Base-by-base conservation (phyloP, 2,329 filamentous ascomycete genomes). In the Cercospora citrullina region DNA sequence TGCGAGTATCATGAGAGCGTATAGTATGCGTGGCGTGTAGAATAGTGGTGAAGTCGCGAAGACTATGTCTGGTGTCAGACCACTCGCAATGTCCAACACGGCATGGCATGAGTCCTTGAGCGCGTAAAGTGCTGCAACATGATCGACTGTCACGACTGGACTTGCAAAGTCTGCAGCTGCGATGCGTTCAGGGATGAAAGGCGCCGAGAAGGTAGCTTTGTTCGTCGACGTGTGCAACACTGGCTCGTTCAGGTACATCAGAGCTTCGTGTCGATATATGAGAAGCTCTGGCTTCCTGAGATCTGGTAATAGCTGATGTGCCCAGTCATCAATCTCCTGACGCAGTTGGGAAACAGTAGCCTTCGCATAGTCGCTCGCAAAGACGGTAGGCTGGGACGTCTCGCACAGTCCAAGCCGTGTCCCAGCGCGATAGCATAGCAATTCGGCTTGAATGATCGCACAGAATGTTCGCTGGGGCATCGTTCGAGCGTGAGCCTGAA, bases 191-290 rank as follows among this genome's bases (percentile, higher is more conserved):
- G 72, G 51, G 18, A 71, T 31, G 36, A 64, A 70, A 4, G 72
- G 72, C 16, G 69, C 69, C 1, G 71, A 69, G 60, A 74, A 74
- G 2, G 67, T 70, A 1, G 51, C 45, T 33, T 73, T 73, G 65
- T 72, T 74, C 0, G 72, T 72, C 4, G 53, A 23, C 2, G 72
- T 74, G 21, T 74, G 72, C 4, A 74, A 68, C 1, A 71, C 65
- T 10, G 69, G 64, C 48, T 73, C 72, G 58, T 74, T 69, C 1
- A 73, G 60, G 14, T 71, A 67, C 6, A 71, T 62, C 58, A 73
- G 48, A 10, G 69, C 65, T 16, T 71, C 57, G 26, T 71, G 67
- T 10, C 66, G 64, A 39, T 60, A 67, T 12, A 72, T 64, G 8
- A 60, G 48, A 2, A 74, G 64, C 21, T 59, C 69, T 23, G 69